These are phyloP conservation scores for Parmales sp. DNA, from an alignment of 108 stramenopile species.

Conservation along the genomic window DNA sequence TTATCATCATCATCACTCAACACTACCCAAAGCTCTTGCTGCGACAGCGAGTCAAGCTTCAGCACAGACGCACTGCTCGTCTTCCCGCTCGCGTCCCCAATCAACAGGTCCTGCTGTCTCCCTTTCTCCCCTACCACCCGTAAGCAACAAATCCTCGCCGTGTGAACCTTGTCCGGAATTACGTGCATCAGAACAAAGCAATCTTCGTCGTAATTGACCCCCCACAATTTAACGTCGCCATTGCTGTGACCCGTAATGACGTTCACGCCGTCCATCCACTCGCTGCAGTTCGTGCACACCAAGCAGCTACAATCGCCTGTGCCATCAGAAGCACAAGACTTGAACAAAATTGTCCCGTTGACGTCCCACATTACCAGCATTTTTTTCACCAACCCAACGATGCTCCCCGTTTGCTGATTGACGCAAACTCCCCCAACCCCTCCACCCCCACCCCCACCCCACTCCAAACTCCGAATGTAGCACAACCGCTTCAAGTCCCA, in stretches of 20 bases:
- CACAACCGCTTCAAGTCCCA: slow-evolving; percentile 86
- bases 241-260: slow-evolving; percentile 85
- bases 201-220: slow-evolving; percentile 47
- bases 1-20: no score
- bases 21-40: slow-evolving; percentile 30
- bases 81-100: slow-evolving; percentile 75
- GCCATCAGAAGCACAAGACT: no score
- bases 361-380: slow-evolving; percentile 72
- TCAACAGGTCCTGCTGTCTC: slow-evolving; percentile 67
- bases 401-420: slow-evolving; percentile 1
- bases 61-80: slow-evolving; percentile 62
- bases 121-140: slow-evolving; percentile 27
- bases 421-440: no score
- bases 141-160: background rate
- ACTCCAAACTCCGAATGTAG: slow-evolving; percentile 48
- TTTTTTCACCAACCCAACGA: slow-evolving; percentile 41
- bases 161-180: slow-evolving; percentile 58
- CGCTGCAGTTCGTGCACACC: slow-evolving; percentile 74
- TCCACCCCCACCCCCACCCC: background rate
- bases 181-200: slow-evolving; percentile 42
- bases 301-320: slow-evolving; percentile 52
- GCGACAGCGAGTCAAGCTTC: slow-evolving; percentile 56
- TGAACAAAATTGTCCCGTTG: slow-evolving; percentile 80
- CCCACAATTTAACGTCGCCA: slow-evolving; percentile 86
- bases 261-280: slow-evolving; percentile 88